phyloP scores from a whole-genome alignment of 1,284 basidiomycete species.

The Ceratorhiza oryzae-sativae region DNA sequence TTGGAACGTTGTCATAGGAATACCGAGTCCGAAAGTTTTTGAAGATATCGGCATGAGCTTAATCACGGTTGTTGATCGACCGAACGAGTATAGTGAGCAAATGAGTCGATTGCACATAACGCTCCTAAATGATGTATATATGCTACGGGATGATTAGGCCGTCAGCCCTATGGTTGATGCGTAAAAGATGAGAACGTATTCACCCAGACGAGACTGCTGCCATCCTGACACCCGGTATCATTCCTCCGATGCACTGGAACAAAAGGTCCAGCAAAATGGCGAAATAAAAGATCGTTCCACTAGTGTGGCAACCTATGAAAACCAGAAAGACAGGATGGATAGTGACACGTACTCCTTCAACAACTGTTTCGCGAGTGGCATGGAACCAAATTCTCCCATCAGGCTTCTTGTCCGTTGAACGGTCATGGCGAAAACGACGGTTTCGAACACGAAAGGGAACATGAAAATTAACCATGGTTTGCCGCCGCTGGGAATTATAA shows the following conservation, averaged over 20 bases:
- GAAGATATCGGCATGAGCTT: background rate
- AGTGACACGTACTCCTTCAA: background rate
- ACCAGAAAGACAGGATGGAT: background rate
- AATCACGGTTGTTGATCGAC: background rate
- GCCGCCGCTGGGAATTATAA: background rate
- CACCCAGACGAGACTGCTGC: slow-evolving; percentile 17
- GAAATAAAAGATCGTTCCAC: background rate
- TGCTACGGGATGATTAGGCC: background rate
- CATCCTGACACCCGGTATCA: background rate
- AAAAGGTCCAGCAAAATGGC: background rate
- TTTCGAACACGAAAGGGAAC: slow-evolving; percentile 19
- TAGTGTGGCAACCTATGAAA: background rate
- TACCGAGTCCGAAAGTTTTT: background rate
- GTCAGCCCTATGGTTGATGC: background rate
- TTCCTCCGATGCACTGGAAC: slow-evolving; percentile 1
- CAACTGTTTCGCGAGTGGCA: background rate
- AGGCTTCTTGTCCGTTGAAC: background rate
- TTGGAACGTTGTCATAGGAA: background rate
- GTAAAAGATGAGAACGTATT: background rate
- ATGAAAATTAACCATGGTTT: slow-evolving; percentile 8
- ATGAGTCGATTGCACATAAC: slow-evolving; percentile 29
- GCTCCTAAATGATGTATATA: background rate
- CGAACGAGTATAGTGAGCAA: slow-evolving; percentile 15
- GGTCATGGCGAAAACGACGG: background rate
- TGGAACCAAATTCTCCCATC: slow-evolving; percentile 11